Evolutionary conservation across 805 yeast species (phyloP), one percentile per base, ranked within the genome.

Genomic region (Candida glaebosa): DNA sequence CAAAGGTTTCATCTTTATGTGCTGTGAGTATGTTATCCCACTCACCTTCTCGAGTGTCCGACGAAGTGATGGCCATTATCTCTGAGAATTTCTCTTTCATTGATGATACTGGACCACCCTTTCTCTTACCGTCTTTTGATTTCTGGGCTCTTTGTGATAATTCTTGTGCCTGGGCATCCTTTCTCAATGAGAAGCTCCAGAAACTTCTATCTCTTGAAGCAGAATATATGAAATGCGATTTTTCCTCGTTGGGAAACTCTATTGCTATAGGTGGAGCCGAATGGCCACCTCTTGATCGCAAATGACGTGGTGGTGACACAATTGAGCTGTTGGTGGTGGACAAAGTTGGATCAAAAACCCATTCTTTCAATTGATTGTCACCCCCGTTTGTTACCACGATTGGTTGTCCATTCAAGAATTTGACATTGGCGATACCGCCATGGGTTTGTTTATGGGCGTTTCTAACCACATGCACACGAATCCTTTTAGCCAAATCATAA

Each of bases 241-340:
- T 71, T 36, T 80, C 80, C 38, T 79, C 81, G 51, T 85, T 84
- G 4, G 95, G 87, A 62, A 93, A 93, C 18, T 70, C 67, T 31
- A 93, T 79, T 4, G 78, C 58, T 0, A 84, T 73, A 2, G 98
- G 95, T 3, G 99, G 96, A 22, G 86, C 84, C 3, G 96, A 80
- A 60, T 93, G 99, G n/a, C 99, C 99, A 53, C 97, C 98, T 58
- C 99, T 78, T 1, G 95, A 85, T 60, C 99, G 79, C 53, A 95
- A 71, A 45, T 82, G 80, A 56, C 99, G 82, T 33, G 99, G 98
- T 1, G 96, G 96, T 9, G 89, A 79, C 4, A 86, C 82, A 24
- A 87, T 79, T 2, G 82, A 69, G 0, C 77, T 53, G 50, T 81
- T 78, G 4, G 82, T 65, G 1, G 84, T 68, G 0, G 90, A 80